Evolutionary conservation across 495 filamentous ascomycete species (phyloP), one percentile per base, ranked within the genome.

Genomic region (Xylaria nigripes): DNA sequence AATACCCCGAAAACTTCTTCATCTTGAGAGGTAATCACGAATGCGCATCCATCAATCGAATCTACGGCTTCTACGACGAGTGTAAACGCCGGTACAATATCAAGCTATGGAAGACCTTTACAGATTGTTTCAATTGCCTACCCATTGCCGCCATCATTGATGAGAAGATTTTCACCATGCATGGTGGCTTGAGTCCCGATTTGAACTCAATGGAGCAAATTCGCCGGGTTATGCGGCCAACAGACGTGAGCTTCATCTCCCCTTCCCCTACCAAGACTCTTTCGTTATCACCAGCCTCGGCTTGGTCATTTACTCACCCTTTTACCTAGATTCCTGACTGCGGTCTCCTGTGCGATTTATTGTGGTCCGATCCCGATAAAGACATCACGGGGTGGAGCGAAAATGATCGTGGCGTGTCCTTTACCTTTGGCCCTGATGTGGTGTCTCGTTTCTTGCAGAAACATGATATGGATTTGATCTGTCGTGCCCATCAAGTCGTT

Each of bases 151-250:
- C 93, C 52, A 98, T 98, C 71, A 98, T 98, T 64, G 93, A 98
- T 68, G 93, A 98, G 80, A 98, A 98, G 86, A 98, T 98, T 64
- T 97, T 98, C 81, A 98, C 93, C 57, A 98, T 98, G 93, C 93
- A 98, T 72, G 93, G 93, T 64, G 93, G 93, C 62, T 75, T 98
- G 65, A 96, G 93, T 66, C 93, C 93, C 24, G 93, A 98, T 65
- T 77, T 98, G 45, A 98, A 97, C 78, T 96, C 93, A 27, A 98
- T 98, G 93, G 93, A 98, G 77, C 93, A 98, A 75, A 98, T 98
- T 58, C 88, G 93, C 64, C 86, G 93, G 59, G 93, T 98, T 56
- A 98, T 98, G 93, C 85, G 93, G 56, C 93, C 93, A 49, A 98
- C 93, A 60, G 93, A 98, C 83, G 93, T 98, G 85, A 80, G 85